These are phyloP conservation scores for Candida hungchunana DNA, from an alignment of 805 yeast species.

Conservation along the genomic window DNA sequence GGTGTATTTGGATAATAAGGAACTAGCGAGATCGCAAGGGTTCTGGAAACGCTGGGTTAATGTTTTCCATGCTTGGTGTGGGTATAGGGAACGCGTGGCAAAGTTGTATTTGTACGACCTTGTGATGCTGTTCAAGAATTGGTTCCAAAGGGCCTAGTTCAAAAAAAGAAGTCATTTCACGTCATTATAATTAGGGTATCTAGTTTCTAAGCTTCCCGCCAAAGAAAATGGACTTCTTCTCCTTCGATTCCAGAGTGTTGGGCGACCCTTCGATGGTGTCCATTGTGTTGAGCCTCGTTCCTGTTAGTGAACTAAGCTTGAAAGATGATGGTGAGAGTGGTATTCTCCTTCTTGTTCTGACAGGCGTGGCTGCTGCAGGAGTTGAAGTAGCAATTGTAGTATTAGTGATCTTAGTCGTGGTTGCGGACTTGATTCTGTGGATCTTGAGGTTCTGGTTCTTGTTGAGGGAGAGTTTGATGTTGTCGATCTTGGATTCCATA, in stretches of 20 bases:
- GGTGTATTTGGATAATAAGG: constrained; percentile 65
- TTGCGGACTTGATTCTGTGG: constrained; percentile 15
- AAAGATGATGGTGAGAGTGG: constrained; percentile 26
- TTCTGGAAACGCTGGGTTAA: constrained; percentile 7
- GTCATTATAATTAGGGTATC: background rate
- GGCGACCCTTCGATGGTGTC: constrained; percentile 26
- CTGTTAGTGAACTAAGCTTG: constrained; percentile 20
- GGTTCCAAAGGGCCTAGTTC: constrained; percentile 6
- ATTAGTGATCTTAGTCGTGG: constrained; percentile 21
- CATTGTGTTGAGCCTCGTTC: constrained; percentile 7
- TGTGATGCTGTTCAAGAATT: constrained; percentile 14
- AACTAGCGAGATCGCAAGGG: constrained; percentile 20
- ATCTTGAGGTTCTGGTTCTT: constrained; percentile 10
- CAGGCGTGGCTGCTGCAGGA: constrained; percentile 9
- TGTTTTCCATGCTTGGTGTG: constrained; percentile 30
- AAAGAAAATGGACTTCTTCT: constrained; percentile 1
- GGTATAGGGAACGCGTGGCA: constrained; percentile 15
- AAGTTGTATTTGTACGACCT: constrained; percentile 18
- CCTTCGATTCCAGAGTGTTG: constrained; percentile 10
- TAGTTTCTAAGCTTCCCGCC: constrained; percentile 4
- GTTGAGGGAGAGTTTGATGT: constrained; percentile 24
- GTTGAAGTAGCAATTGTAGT: constrained; percentile 22
- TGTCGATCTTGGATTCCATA: constrained; percentile 27
- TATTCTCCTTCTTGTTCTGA: constrained; percentile 11
- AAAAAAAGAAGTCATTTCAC: background rate